Percentiles rank a stretch among this genome's conserved stretches.
Conservation (phyloP, 257 asterid species). For the Primulina tabacum region DNA sequence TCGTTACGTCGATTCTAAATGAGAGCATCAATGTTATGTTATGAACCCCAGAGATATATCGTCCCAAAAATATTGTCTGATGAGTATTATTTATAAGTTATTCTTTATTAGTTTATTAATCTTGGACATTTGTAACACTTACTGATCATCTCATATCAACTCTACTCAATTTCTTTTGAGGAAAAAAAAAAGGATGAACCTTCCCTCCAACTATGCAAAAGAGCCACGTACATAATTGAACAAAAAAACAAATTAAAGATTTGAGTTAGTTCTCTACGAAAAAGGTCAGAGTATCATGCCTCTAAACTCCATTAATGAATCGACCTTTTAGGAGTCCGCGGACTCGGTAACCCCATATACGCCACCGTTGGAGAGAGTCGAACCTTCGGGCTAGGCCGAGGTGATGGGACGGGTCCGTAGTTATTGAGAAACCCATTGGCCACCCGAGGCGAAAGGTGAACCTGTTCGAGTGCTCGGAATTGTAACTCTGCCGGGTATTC, state of each 20-base stretch:
- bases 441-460: conserved; percentile 82
- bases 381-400: conserved; percentile 84
- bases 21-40: too few species aligned
- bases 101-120: too few species aligned
- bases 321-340: conserved; percentile 43
- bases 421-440: conserved; percentile 35
- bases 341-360: conserved; percentile 88
- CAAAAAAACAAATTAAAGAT: neutral
- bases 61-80: too few species aligned
- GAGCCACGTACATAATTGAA: neutral
- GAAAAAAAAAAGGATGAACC: neutral
- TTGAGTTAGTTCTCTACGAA: neutral
- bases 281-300: neutral
- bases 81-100: too few species aligned
- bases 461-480: conserved; percentile 82
- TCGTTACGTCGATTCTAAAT: too few species aligned
- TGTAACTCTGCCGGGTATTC: conserved; percentile 82
- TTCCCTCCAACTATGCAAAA: neutral
- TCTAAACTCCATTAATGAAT: too few species aligned
- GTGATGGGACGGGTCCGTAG: conserved; percentile 91
- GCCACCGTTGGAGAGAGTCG: conserved; percentile 78
- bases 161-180: too few species aligned
- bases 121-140: too few species aligned
- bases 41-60: too few species aligned
- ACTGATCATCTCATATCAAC: too few species aligned